phyloP scores from a whole-genome alignment of 495 filamentous ascomycete genomes.

The Lichenothelia convexa region DNA sequence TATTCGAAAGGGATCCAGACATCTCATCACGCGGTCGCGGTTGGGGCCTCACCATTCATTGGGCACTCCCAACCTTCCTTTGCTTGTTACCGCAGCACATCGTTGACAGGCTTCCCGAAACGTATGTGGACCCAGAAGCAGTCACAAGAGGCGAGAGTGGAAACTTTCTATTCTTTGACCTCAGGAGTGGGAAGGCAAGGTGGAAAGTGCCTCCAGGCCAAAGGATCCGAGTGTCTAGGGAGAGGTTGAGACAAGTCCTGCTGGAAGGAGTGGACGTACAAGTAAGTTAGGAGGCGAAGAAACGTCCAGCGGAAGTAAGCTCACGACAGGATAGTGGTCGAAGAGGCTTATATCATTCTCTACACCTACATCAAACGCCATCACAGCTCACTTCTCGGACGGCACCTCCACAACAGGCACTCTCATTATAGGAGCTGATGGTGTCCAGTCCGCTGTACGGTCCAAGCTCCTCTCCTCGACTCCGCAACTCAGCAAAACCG shows the following conservation, averaged over 20 bases:
- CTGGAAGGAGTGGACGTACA: conserved; percentile 30
- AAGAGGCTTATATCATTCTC: conserved; percentile 18
- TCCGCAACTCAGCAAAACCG: conserved; percentile 16
- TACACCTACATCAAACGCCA: neutral
- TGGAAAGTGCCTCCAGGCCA: conserved; percentile 29
- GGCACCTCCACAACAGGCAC: conserved; percentile 27
- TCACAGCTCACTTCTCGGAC: conserved; percentile 34
- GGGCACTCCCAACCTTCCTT: conserved; percentile 32
- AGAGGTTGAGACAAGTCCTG: conserved; percentile 29
- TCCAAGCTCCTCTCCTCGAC: conserved; percentile 16
- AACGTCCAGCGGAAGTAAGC: neutral
- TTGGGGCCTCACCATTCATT: conserved; percentile 44
- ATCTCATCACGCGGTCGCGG: conserved; percentile 28
- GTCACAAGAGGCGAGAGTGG: conserved; percentile 26
- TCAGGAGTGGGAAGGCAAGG: conserved; percentile 27
- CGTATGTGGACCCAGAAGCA: conserved; percentile 31
- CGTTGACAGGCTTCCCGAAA: conserved; percentile 28
- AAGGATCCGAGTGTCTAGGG: conserved; percentile 32
- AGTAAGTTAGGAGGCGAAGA: conserved; percentile 7
- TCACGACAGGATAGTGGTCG: conserved; percentile 20
- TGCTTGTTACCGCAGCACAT: conserved; percentile 31
- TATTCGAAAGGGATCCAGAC: conserved; percentile 36
- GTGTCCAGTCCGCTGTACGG: conserved; percentile 29
- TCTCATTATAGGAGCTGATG: conserved; percentile 39
- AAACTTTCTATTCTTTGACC: conserved; percentile 35